phyloP scores from a whole-genome alignment of 768 basidiomycete species.

The Auricularia sp. region DNA sequence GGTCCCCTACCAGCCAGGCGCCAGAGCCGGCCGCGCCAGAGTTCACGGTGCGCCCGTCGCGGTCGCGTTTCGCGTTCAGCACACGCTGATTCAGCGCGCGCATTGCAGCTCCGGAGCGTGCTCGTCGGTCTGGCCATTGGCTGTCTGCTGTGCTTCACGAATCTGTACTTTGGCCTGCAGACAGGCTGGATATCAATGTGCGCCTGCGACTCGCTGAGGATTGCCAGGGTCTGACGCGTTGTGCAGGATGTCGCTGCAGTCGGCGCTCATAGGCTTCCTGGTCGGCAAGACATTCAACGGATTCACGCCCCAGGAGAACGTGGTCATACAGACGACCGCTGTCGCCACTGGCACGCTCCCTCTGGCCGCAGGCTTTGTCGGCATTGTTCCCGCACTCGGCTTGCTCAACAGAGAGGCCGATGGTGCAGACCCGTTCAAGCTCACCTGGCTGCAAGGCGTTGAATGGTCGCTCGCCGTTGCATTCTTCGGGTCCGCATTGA shows the following conservation, averaged over 20 bases:
- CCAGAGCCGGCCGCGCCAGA: background rate
- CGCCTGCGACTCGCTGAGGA: slow-evolving; percentile 15
- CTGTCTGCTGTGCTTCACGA: slow-evolving; percentile 83
- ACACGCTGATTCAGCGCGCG: background rate
- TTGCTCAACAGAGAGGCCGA: slow-evolving; percentile 67
- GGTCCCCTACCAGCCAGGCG: too few relatives aligned
- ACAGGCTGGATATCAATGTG: slow-evolving; percentile 88
- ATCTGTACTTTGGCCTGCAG: slow-evolving; percentile 78
- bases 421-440: slow-evolving; percentile 60
- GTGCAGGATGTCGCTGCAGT: slow-evolving; percentile 88
- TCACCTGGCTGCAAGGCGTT: slow-evolving; percentile 65
- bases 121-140: slow-evolving; percentile 74
- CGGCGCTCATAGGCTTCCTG: slow-evolving; percentile 84
- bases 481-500: slow-evolving; percentile 66
- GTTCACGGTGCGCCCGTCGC: slow-evolving; percentile 2
- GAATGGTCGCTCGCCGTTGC: slow-evolving; percentile 87
- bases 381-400: slow-evolving; percentile 83
- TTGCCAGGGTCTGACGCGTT: slow-evolving; percentile 7
- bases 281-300: slow-evolving; percentile 40
- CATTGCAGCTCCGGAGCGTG: slow-evolving; percentile 43
- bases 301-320: slow-evolving; percentile 83
- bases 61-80: background rate
- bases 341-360: slow-evolving; percentile 73
- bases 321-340: slow-evolving; percentile 90
- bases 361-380: slow-evolving; percentile 74